These are phyloP conservation scores for Skeletonema potamos DNA, from an alignment of 108 stramenopile species.

Conservation along the genomic window DNA sequence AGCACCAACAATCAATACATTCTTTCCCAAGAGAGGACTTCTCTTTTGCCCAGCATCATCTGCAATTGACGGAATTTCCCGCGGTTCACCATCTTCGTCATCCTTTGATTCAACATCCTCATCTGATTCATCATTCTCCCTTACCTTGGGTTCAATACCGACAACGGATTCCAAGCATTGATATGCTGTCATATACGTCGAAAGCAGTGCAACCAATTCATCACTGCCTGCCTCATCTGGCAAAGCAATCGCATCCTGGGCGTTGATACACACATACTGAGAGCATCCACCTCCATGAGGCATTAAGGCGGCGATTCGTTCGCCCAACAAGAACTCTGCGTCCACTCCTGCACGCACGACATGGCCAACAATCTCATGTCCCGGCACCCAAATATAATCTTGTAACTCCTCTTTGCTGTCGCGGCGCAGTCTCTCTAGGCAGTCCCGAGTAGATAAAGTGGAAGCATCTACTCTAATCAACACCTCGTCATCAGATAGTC, in stretches of 20 bases:
- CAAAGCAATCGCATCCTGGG: slow-evolving; percentile 53
- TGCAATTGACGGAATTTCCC: not conserved
- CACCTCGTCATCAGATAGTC: not conserved
- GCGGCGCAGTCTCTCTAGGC: not conserved
- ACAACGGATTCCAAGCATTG: slow-evolving; percentile 31
- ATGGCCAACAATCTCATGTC: not conserved
- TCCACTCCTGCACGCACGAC: not conserved
- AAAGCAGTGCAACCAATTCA: slow-evolving; percentile 54
- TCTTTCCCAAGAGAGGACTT: slow-evolving; percentile 52
- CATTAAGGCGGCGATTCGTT: slow-evolving; percentile 60
- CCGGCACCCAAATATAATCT: not conserved
- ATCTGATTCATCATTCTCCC: not conserved
- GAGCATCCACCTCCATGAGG: slow-evolving; percentile 66
- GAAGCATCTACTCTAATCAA: not conserved
- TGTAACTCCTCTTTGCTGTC: not conserved
- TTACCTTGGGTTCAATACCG: not conserved
- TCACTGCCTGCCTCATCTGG: slow-evolving; percentile 44
- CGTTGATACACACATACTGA: slow-evolving; percentile 47
- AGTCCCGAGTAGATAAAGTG: not conserved
- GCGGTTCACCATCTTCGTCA: no score
- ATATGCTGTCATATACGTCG: slow-evolving; percentile 76
- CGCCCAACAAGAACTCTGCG: not conserved
- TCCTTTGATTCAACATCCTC: not conserved
- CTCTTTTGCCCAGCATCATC: not conserved
- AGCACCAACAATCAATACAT: slow-evolving; percentile 67